phyloP scores from a whole-genome alignment of 352 stramenopile genomes.

The Phytopythium kandeliae region DNA sequence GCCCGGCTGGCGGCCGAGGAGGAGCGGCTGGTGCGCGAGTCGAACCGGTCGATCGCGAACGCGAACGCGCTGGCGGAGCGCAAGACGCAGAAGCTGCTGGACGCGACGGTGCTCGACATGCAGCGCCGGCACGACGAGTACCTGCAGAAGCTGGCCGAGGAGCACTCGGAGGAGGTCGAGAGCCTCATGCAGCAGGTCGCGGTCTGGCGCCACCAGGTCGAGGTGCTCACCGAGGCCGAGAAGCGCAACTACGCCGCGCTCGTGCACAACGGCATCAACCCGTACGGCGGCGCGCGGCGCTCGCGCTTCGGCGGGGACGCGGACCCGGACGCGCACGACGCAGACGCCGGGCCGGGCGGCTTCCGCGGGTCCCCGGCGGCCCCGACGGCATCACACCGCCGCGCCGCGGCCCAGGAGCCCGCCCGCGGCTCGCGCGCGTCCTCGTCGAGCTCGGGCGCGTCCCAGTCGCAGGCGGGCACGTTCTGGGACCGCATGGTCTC shows the following conservation, averaged over 20 bases:
- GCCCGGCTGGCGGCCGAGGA: conserved; percentile 55
- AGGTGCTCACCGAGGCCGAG: conserved; percentile 78
- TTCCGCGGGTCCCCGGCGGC: conserved; percentile 5
- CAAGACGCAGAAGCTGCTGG: conserved; percentile 45
- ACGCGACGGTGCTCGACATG: conserved; percentile 39
- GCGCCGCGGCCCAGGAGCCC: too few relatives aligned
- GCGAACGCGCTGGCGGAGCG: conserved; percentile 51
- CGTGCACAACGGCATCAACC: conserved; percentile 50
- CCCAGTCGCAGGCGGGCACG: conserved; percentile 27
- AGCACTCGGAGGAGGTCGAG: conserved; percentile 77
- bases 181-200: conserved; percentile 75
- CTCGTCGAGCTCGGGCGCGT: conserved; percentile 21
- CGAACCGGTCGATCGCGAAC: too few relatives aligned
- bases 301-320: conserved; percentile 40
- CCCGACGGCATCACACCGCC: too few relatives aligned
- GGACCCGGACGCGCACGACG: conserved; percentile 8
- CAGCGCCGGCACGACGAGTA: conserved; percentile 69
- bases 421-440: conserved; percentile 7
- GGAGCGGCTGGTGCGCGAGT: too few relatives aligned
- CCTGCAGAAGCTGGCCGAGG: conserved; percentile 70
- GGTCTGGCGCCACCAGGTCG: conserved; percentile 80
- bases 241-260: conserved; percentile 70
- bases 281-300: too few relatives aligned
- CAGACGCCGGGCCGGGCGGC: background rate
- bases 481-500: conserved; percentile 47